Base-by-base conservation (phyloP, 164 flowering plant genomes). In the Kingdonia uniflora region DNA sequence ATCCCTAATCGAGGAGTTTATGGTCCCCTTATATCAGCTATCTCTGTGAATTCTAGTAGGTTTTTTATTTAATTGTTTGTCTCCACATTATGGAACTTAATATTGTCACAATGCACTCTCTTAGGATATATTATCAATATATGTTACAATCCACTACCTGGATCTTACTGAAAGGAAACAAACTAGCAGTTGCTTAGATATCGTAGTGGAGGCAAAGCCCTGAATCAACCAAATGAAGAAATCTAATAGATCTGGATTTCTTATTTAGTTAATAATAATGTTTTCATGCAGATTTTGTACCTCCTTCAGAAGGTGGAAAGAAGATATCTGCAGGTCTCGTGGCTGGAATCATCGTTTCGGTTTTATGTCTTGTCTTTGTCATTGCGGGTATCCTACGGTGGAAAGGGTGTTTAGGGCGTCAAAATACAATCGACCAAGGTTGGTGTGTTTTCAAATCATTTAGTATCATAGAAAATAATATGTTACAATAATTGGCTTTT, bases 381-480 rank as follows among this genome's bases (percentile, higher is more conserved):
- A n/a, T 69, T 54, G 3, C 65, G 38, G 75, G 65, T 51, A 48
- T 78, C 17, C 69, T 80, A 43, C 72, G 79, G 81, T 67, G 79
- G 81, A 70, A 64, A 51, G 66, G 74, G 21, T 74, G 66, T 54
- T 49, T 63, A 7, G 11, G 68, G 20, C 19, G 49, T 24, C 58
- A 70, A 62, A 20, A 29, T 6, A 16, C 37, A 43, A 21, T 48
- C 45, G 66, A 68, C 29, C n/a, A 52, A 39, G 71, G 71, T 68
- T 38, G 17, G 47, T 19, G 19, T n/a, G 7, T 41, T 22, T 22
- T 16, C 14, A 3, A 44, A 44, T 16, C 44, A 11, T 41, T 11
- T 11, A 41, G 4, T 15, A 4, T 3, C 40, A 8, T 11, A 41
- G 5, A 41, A 15, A 14, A 11, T 11, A 41, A 41, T 8, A 41